Base-by-base conservation (phyloP, 225 moss, liverwort and hornwort species). In the Marchantia polymorpha region DNA sequence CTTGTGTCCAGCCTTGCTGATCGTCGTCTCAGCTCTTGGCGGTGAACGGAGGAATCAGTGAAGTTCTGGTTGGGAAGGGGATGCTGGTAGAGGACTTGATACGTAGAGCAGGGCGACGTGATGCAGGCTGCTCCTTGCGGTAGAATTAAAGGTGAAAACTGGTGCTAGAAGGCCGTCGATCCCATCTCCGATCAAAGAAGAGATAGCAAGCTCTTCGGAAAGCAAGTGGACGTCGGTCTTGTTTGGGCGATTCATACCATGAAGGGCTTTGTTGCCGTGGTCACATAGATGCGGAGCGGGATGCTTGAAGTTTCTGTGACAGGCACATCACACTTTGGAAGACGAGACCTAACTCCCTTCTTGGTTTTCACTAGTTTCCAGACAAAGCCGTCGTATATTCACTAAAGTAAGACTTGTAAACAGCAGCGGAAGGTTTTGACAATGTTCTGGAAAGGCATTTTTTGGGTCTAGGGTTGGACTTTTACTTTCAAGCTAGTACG, bases 401-500 rank as follows among this genome's bases (percentile, higher is more conserved):
- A 69, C 46, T 48, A 31, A 17, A 10, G 25, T 39, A 11, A 46
- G 69, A 26, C 9, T 0, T 46, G 65, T 10, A 69, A 39, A 39
- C 39, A 69, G 69, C 39, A 69, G 69, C 46, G 69, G 69, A 31
- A 39, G 47, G 69, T 69, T 52, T 47, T 52, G 72, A 12, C 72
- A 52, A 50, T 50, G 49, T 51, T 52, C 73, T 73, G 53, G 13
- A 14, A 73, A 54, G 73, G 26, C 29, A 73, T 29, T 15, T 73
- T 15, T 73, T 15, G 26, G 54, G 0, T 52, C 27, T 54, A 17
- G 72, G 52, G n/a, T 52, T 73, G 52, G 53, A 27, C 73, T 27
- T 26, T 52, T 25, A 17, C 25, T 53, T 15, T 25, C 53, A 53
- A 54, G 27, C 72, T 73, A 53, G 25, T 52, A 73, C 49, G 23